Percentiles rank a stretch among this genome's conserved stretches.
phyloP scores from a whole-genome alignment of 495 filamentous ascomycete species.

The Margaritispora aquatica region DNA sequence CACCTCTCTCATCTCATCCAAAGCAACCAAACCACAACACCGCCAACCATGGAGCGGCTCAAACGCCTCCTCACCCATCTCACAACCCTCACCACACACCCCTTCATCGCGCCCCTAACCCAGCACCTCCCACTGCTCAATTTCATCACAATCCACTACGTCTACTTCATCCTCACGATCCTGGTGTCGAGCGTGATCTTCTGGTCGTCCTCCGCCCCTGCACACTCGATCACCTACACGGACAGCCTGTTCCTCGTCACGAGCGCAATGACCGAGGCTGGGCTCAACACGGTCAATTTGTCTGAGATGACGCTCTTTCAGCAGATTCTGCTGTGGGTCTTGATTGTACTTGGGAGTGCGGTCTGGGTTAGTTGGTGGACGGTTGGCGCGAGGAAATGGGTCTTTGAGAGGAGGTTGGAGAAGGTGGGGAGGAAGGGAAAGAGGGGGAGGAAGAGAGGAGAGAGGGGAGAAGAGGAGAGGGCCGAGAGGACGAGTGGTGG shows the following conservation, averaged over 20 bases:
- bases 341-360: conserved; percentile 50
- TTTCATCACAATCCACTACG: conserved; percentile 73
- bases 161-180: conserved; percentile 65
- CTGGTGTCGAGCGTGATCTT: conserved; percentile 67
- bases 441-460: conserved; percentile 22
- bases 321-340: conserved; percentile 33
- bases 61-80: background rate
- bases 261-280: conserved; percentile 69
- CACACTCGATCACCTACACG: conserved; percentile 58
- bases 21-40: background rate
- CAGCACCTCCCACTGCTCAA: conserved; percentile 56
- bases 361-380: conserved; percentile 61
- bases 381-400: conserved; percentile 58
- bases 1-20: background rate
- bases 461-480: background rate
- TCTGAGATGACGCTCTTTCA: conserved; percentile 73
- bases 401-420: conserved; percentile 63
- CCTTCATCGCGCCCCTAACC: too few relatives aligned
- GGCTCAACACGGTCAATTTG: conserved; percentile 61
- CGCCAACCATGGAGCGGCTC: background rate
- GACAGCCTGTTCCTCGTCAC: conserved; percentile 73
- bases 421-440: conserved; percentile 49
- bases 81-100: too few relatives aligned
- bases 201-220: conserved; percentile 40
- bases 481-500: background rate